These are phyloP conservation scores for Fusarium sp. DNA, from an alignment of 2,329 filamentous ascomycete genomes.

Conservation along the genomic window DNA sequence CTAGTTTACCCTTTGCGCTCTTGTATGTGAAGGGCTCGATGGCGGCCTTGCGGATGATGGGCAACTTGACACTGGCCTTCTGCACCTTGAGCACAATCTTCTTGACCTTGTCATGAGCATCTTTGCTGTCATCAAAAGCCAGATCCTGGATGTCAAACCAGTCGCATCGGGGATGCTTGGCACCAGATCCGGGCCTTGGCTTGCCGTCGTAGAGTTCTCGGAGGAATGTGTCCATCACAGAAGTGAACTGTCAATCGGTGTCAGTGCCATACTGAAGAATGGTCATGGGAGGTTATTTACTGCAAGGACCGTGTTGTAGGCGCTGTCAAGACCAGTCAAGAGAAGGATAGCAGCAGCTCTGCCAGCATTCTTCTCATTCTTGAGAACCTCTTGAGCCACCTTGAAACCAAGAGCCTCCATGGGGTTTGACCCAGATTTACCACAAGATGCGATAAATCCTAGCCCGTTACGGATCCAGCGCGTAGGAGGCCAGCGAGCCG, in stretches of 20 bases:
- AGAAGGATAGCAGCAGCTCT: slow-evolving; percentile 33
- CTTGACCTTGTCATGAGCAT: slow-evolving; percentile 6
- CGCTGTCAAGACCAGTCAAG: slow-evolving; percentile 29
- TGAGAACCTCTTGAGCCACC: slow-evolving; percentile 21
- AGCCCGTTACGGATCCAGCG: background rate
- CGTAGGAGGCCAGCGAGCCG: slow-evolving; percentile 12
- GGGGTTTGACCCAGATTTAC: slow-evolving; percentile 8
- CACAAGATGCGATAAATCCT: background rate
- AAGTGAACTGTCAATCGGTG: slow-evolving; percentile 19
- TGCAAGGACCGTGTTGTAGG: slow-evolving; percentile 28
- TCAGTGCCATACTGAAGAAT: background rate
- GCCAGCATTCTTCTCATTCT: slow-evolving; percentile 7
- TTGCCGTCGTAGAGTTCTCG: background rate
- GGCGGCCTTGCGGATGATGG: slow-evolving; percentile 22
- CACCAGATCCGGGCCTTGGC: background rate
- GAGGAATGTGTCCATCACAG: slow-evolving; percentile 20
- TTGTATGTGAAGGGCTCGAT: background rate
- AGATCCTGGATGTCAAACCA: background rate
- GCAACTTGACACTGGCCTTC: slow-evolving; percentile 16
- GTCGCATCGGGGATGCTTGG: background rate
- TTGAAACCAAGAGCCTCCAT: slow-evolving; percentile 29
- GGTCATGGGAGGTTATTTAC: background rate
- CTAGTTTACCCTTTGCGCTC: background rate
- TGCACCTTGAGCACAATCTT: slow-evolving; percentile 12
- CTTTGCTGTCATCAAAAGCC: background rate